Evolutionary conservation across 2,329 filamentous ascomycete genomes (phyloP), one percentile per base, ranked within the genome.

Genomic region (Neocatenulostroma microsporum): DNA sequence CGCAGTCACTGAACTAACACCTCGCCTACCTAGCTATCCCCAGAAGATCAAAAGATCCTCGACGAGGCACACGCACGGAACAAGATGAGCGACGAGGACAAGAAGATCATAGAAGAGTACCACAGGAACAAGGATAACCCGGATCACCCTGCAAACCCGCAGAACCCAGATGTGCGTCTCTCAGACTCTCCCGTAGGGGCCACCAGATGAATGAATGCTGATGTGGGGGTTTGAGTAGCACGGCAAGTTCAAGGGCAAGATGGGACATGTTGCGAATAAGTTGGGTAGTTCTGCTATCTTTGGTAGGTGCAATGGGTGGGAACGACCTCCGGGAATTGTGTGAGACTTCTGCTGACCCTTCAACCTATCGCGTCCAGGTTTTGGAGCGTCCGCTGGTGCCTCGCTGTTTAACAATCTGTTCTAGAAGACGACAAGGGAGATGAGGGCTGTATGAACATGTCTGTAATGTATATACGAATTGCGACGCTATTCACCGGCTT

Each of bases 41-140:
- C 27, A 6, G 36, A 42, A 19, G 39, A 42, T 30, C 34, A 42
- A 36, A 39, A 42, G 39, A 54, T 55, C 20, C 53, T 56, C 33
- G 45, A 48, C 18, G 43, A 43, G 10, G 53, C 53, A 8, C 48
- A 56, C 30, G n/a, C n/a, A n/a, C n/a, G n/a, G n/a, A n/a, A n/a
- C n/a, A n/a, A n/a, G n/a, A n/a, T n/a, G n/a, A n/a, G n/a, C n/a
- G 34, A 33, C 9, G 36, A 42, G 21, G 39, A 42, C 36, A 39
- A 42, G 39, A 39, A 42, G 39, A 54, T 55, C 20, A 52, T 56
- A 30, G 45, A 48, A 19, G 43, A 43, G 10, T 51, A 51, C 8
- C 48, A 56, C 30, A 45, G 45, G 34, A 53, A 48, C 28, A 40
- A 42, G n/a, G 17, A 37, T 27, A 37, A 37, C 20, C 34, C 34